phyloP scores from a whole-genome alignment of 2,329 filamentous ascomycete genomes.

The Achaetomium macrosporum region DNA sequence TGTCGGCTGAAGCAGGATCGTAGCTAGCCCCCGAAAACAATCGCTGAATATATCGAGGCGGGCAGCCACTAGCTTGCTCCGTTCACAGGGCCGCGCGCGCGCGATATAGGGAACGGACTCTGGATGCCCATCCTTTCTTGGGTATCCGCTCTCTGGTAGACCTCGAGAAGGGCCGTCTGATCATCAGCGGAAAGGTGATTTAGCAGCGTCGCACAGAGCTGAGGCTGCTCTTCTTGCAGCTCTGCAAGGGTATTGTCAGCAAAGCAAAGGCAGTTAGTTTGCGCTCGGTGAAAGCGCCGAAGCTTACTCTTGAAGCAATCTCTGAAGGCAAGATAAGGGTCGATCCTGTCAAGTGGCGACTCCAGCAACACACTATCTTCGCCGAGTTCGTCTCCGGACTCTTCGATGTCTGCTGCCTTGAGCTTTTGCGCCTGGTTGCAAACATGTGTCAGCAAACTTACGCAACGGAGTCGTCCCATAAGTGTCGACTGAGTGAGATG shows the following conservation, averaged over 20 bases:
- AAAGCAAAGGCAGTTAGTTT: background rate
- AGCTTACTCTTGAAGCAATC: constrained; percentile 70
- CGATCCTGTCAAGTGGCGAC: constrained; percentile 89
- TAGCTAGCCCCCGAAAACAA: too few relatives aligned
- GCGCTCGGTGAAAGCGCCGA: background rate
- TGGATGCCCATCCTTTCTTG: constrained; percentile 38
- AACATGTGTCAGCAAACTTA: constrained; percentile 22
- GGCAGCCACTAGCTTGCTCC: constrained; percentile 16
- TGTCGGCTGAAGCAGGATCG: too few relatives aligned
- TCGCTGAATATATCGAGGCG: too few relatives aligned
- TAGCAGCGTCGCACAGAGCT: constrained; percentile 77
- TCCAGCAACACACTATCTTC: constrained; percentile 91
- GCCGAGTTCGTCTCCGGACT: constrained; percentile 80
- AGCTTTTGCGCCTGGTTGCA: constrained; percentile 71
- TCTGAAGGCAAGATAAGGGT: constrained; percentile 89
- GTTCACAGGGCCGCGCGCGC: constrained; percentile 14
- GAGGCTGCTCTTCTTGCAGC: constrained; percentile 84
- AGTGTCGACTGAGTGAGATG: constrained; percentile 6
- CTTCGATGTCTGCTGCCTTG: constrained; percentile 57
- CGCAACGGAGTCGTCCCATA: constrained; percentile 5
- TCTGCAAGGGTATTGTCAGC: constrained; percentile 44
- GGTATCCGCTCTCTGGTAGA: constrained; percentile 64
- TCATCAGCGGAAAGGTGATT: constrained; percentile 74
- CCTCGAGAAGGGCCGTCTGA: constrained; percentile 70
- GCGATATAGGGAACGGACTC: constrained; percentile 20